Evolutionary conservation across 495 filamentous ascomycete genomes (phyloP).

Genomic region (Penicillium pancosmium): DNA sequence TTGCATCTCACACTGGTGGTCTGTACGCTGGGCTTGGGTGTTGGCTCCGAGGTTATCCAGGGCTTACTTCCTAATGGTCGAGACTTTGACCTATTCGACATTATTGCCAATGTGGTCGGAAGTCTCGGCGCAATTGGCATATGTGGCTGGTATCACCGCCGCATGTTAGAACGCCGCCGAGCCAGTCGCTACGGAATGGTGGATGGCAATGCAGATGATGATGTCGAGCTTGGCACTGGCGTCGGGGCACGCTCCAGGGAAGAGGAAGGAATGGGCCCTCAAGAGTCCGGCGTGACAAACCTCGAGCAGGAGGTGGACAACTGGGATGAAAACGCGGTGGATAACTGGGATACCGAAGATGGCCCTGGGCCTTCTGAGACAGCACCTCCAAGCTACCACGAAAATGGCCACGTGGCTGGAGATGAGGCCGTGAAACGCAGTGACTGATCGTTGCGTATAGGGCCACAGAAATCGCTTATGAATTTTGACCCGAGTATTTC

Average conservation of each 20-base stretch:
- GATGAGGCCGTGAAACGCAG: conserved; percentile 21
- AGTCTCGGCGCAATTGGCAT: conserved; percentile 69
- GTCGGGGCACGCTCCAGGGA: conserved; percentile 51
- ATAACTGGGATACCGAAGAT: conserved; percentile 72
- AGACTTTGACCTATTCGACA: conserved; percentile 80
- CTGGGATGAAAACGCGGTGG: conserved; percentile 81
- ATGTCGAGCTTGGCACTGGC: conserved; percentile 57
- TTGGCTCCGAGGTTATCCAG: conserved; percentile 88
- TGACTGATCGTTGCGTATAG: conserved; percentile 13
- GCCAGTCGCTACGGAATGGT: conserved; percentile 71
- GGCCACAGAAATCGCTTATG: background rate
- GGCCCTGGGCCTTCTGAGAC: conserved; percentile 24
- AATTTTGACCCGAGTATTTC: background rate
- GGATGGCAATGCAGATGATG: conserved; percentile 50
- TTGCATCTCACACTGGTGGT: conserved; percentile 83
- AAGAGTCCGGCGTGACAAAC: conserved; percentile 56
- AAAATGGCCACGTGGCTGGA: conserved; percentile 7
- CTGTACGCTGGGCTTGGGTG: conserved; percentile 70
- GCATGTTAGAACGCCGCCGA: conserved; percentile 91
- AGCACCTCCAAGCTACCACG: conserved; percentile 27
- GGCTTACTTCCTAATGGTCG: conserved; percentile 78
- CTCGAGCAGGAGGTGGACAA: conserved; percentile 78
- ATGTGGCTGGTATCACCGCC: conserved; percentile 88
- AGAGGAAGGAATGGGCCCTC: conserved; percentile 58
- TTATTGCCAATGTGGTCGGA: conserved; percentile 85